Evolutionary conservation across 2,329 filamentous ascomycete species (phyloP).

Genomic region (Sphaerulina musiva): DNA sequence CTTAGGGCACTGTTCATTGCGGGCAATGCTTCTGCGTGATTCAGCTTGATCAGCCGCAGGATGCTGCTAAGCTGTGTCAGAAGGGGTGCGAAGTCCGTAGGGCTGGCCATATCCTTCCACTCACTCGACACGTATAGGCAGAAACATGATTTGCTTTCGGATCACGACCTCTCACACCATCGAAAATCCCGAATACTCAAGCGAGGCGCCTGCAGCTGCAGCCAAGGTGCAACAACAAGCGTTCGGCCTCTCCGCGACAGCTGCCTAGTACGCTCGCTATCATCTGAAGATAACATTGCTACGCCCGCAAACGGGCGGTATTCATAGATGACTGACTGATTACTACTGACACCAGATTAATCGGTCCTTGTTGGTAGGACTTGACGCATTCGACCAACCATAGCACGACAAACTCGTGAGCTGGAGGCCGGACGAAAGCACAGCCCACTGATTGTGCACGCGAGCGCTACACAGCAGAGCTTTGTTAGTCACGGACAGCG

Average conservation of each 20-base stretch:
- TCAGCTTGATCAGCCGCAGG: background rate
- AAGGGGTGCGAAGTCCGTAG: background rate
- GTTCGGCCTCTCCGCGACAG: background rate
- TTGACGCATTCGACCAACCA: background rate
- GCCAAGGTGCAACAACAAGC: background rate
- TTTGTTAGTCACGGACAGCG: background rate
- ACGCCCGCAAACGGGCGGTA: background rate
- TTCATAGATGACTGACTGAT: background rate
- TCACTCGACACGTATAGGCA: background rate
- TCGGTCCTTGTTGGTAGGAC: background rate
- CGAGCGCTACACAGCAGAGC: background rate
- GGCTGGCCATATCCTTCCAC: background rate
- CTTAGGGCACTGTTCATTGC: background rate
- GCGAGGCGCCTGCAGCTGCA: background rate
- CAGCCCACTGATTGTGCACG: background rate
- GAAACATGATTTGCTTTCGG: background rate
- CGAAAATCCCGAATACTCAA: background rate
- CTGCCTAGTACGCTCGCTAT: background rate
- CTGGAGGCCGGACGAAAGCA: background rate
- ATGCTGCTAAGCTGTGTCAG: background rate
- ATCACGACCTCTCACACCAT: background rate
- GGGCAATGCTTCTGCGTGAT: background rate
- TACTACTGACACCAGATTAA: background rate
- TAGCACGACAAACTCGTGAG: background rate
- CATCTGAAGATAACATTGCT: background rate